A percentile compares a stretch with the other conserved stretches of the same genome.
Conservation (phyloP, 169 alveolate species). For the Eimeria acervulina region DNA sequence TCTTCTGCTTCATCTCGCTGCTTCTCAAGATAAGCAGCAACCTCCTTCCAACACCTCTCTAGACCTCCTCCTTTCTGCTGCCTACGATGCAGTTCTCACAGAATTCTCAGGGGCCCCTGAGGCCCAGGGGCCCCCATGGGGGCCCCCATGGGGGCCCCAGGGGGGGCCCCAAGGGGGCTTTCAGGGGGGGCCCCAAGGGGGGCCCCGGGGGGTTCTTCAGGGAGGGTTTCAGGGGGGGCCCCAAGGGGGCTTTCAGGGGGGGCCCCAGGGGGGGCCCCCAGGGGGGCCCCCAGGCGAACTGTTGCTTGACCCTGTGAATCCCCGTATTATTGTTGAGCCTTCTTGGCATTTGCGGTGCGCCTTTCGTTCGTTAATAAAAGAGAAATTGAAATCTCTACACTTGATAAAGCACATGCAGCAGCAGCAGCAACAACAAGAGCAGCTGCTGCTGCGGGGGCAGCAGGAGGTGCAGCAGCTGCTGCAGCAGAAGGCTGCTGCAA, state of each 20-base stretch:
- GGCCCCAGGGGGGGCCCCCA: constrained; percentile 21
- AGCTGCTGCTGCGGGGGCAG: background rate
- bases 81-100: background rate
- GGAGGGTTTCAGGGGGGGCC: no score
- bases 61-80: background rate
- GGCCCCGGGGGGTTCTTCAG: background rate
- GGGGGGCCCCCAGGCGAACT: background rate
- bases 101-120: background rate
- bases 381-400: background rate
- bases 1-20: background rate
- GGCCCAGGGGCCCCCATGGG: background rate
- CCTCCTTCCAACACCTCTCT: background rate
- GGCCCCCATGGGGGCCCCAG: constrained; percentile 24
- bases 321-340: background rate
- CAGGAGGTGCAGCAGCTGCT: background rate
- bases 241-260: background rate
- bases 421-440: background rate
- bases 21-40: background rate
- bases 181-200: constrained; percentile 49
- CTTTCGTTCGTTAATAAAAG: background rate
- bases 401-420: background rate
- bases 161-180: no score
- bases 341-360: constrained; percentile 42
- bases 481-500: constrained; percentile 29
- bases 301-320: background rate